Conservation (phyloP, 2,329 filamentous ascomycete genomes). For the Paradendryphiella salina region DNA sequence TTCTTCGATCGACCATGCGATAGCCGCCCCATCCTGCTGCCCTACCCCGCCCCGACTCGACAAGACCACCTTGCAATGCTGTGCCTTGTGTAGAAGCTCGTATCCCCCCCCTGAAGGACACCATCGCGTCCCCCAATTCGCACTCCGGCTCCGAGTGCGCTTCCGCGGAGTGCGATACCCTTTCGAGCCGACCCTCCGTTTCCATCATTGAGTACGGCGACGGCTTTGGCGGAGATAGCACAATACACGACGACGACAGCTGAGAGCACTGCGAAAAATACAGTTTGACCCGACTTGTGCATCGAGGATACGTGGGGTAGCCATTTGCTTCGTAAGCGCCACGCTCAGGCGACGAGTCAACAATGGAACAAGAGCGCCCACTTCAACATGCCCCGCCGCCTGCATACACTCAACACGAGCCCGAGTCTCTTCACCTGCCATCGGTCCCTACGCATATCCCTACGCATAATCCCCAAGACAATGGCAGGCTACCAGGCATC, state of each 20-base stretch:
- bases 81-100: conserved; percentile 5
- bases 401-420: conserved; percentile 50
- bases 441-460: conserved; percentile 48
- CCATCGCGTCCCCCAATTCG: conserved; percentile 19
- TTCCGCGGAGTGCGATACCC: conserved; percentile 20
- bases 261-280: neutral
- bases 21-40: conserved; percentile 6
- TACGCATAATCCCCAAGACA: conserved; percentile 15
- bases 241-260: neutral
- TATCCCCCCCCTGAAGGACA: conserved; percentile 15
- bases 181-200: conserved; percentile 18
- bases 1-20: conserved; percentile 6
- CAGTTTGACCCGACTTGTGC: neutral
- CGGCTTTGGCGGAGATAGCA: conserved; percentile 15
- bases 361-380: conserved; percentile 40
- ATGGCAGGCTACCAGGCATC: conserved; percentile 50
- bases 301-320: conserved; percentile 16
- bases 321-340: conserved; percentile 5
- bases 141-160: conserved; percentile 16
- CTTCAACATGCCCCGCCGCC: conserved; percentile 49
- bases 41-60: neutral
- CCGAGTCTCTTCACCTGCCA: conserved; percentile 48
- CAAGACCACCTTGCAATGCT: conserved; percentile 3
- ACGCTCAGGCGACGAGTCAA: conserved; percentile 1
- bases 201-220: conserved; percentile 7